phyloP scores from a whole-genome alignment of 805 yeast genomes.

The Myxozyma kluyveri region DNA sequence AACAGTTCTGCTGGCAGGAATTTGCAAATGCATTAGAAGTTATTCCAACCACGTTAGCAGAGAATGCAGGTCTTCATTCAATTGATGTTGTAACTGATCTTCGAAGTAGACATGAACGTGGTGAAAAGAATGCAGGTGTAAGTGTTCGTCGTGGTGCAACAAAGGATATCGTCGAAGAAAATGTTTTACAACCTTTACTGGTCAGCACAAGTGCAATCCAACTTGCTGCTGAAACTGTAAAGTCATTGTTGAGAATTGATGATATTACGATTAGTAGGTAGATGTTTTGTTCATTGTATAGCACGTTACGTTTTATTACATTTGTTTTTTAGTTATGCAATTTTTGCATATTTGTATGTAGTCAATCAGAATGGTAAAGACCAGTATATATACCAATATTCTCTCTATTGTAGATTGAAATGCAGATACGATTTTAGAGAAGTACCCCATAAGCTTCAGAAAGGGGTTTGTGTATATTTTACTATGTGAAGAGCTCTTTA shows the following conservation, averaged over 20 bases:
- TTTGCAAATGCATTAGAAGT: slow-evolving; percentile 90
- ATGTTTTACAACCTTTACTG: slow-evolving; percentile 92
- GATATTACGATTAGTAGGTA: slow-evolving; percentile 91
- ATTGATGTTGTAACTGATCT: slow-evolving; percentile 88
- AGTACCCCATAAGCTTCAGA: too few species aligned
- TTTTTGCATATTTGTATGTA: background rate
- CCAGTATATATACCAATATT: too few species aligned
- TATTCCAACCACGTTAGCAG: slow-evolving; percentile 90
- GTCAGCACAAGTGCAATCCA: slow-evolving; percentile 93
- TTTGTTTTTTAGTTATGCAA: too few species aligned
- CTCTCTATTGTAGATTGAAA: too few species aligned
- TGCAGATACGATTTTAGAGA: too few species aligned
- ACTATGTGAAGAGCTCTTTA: too few species aligned
- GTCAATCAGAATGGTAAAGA: too few species aligned
- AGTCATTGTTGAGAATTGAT: slow-evolving; percentile 92
- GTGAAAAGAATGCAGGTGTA: slow-evolving; percentile 92
- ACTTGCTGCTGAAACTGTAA: slow-evolving; percentile 93
- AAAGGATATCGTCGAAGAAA: slow-evolving; percentile 85
- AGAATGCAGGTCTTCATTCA: slow-evolving; percentile 90
- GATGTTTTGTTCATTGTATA: background rate
- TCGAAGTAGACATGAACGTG: slow-evolving; percentile 84
- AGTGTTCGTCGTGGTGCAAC: slow-evolving; percentile 93
- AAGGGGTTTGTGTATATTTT: too few species aligned
- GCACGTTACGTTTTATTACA: background rate
- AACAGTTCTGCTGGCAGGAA: slow-evolving; percentile 87